Percentiles rank a stretch among this genome's conserved stretches.
These are phyloP conservation scores for Malassezia nana DNA, from an alignment of 1,284 basidiomycete species.

Conservation along the genomic window DNA sequence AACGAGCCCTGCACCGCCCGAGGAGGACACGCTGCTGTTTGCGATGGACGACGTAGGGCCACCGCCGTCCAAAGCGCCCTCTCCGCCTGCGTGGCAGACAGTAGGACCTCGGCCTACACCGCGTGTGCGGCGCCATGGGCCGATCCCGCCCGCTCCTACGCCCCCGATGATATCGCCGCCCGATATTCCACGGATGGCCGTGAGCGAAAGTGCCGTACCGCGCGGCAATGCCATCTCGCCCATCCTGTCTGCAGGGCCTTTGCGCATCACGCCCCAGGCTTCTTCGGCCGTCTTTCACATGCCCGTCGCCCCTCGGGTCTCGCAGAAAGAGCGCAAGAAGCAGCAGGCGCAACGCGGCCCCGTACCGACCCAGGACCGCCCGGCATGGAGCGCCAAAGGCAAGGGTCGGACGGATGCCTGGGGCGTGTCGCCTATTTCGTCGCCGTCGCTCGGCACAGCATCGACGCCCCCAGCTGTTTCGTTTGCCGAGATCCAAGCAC, in stretches of 20 bases:
- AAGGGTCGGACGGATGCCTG: slow-evolving; percentile 6
- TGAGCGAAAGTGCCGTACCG: background rate
- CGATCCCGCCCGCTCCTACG: background rate
- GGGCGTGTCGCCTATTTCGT: background rate
- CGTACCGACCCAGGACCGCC: slow-evolving; percentile 6
- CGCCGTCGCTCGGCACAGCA: background rate
- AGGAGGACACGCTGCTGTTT: slow-evolving; percentile 11
- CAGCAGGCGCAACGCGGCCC: slow-evolving; percentile 10
- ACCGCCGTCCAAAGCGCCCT: background rate
- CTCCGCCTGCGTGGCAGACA: slow-evolving; percentile 6
- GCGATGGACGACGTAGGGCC: slow-evolving; percentile 14
- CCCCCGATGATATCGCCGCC: background rate
- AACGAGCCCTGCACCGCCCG: background rate
- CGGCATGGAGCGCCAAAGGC: slow-evolving; percentile 7
- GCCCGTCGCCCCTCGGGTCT: slow-evolving; percentile 25
- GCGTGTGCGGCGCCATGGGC: background rate
- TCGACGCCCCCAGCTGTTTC: slow-evolving; percentile 18
- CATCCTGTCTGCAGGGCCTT: slow-evolving; percentile 14
- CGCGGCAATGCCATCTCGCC: background rate
- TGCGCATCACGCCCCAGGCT: slow-evolving; percentile 1
- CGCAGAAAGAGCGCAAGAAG: slow-evolving; percentile 42
- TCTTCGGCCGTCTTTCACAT: slow-evolving; percentile 15
- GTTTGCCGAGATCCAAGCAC: slow-evolving; percentile 40
- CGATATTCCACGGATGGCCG: background rate
- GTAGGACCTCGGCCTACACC: background rate